Percentiles rank a stretch among this genome's conserved stretches.
Conservation (phyloP, 2,329 filamentous ascomycete genomes). For the Tympanopsis confertula region DNA sequence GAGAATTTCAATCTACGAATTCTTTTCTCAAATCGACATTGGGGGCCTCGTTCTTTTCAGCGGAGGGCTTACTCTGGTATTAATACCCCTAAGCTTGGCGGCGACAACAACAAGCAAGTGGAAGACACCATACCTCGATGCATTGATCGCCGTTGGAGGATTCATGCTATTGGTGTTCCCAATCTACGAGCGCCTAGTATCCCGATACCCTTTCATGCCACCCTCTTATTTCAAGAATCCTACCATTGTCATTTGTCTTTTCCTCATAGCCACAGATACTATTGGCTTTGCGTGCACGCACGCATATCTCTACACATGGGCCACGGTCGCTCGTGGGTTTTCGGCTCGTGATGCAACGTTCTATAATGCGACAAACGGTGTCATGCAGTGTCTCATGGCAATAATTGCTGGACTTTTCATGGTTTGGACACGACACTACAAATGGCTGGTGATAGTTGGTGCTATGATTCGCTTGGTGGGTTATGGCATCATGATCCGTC, state of each 20-base stretch:
- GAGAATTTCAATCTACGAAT: constrained; percentile 15
- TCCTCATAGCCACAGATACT: constrained; percentile 26
- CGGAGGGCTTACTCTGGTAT: constrained; percentile 30
- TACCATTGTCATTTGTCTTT: constrained; percentile 26
- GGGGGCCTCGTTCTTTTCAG: constrained; percentile 32
- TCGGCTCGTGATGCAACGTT: constrained; percentile 27
- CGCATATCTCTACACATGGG: constrained; percentile 35
- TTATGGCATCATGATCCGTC: constrained; percentile 36
- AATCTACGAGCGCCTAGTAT: constrained; percentile 31
- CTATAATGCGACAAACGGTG: constrained; percentile 21
- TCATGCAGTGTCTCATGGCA: constrained; percentile 27
- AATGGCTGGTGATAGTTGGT: constrained; percentile 29
- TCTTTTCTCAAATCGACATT: constrained; percentile 23
- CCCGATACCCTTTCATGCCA: constrained; percentile 31
- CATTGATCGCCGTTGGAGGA: constrained; percentile 28
- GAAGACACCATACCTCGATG: constrained; percentile 30
- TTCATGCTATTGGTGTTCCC: constrained; percentile 27
- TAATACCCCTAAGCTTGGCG: constrained; percentile 34
- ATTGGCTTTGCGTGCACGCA: constrained; percentile 30
- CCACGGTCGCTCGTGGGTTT: constrained; percentile 26
- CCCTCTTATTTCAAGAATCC: constrained; percentile 28
- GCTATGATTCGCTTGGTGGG: constrained; percentile 29
- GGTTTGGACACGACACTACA: constrained; percentile 28
- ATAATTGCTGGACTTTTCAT: constrained; percentile 27
- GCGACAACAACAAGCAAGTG: constrained; percentile 25